Evolutionary conservation across 805 yeast species (phyloP), one percentile per base, ranked within the genome.

Genomic region (Nakazawaea populi): DNA sequence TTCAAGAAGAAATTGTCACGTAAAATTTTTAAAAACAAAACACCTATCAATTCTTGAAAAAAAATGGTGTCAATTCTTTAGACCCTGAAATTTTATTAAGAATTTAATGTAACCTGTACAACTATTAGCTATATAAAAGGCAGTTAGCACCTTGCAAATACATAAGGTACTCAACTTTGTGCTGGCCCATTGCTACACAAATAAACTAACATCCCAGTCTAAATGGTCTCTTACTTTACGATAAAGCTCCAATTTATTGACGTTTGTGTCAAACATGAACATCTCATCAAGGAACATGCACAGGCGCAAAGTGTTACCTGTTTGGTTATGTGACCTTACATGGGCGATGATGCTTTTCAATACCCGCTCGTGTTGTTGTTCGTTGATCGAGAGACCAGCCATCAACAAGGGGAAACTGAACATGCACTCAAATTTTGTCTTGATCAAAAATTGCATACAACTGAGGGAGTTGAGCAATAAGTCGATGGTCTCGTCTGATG

Each of bases 401-500:
- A 74, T 54, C 47, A 75, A 54, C 58, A 74, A 57, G 3, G 76
- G 69, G 41, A 73, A 65, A 10, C 75, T 66, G 9, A 72, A 48
- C 18, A 66, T 58, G 5, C 65, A 47, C 42, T 65, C 65, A 27
- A 67, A 50, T 28, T 53, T 52, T 1, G 75, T 64, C 5, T 67
- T 67, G 8, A 67, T 51, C 12, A 73, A 51, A 6, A 60, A 54
- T 35, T 67, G 69, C 42, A 73, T 63, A 4, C 52, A 44, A 6
- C 60, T 56, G 18, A 65, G 36, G 1, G 62, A 55, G n/a, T 53
- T 52, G 6, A 60, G 30, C 7, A 64, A 52, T 9, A 70, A 51
- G 3, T 45, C 41, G 54, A 72, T 75, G 24, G 74, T 57, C 37
- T 56, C 61, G 0, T 34, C 39, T 47, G 58, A 58, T 9, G 18